Percentiles rank a stretch among this genome's conserved stretches.
Evolutionary conservation across 2,329 filamentous ascomycete genomes (phyloP).

Genomic region (Aspergillaceae sp.): DNA sequence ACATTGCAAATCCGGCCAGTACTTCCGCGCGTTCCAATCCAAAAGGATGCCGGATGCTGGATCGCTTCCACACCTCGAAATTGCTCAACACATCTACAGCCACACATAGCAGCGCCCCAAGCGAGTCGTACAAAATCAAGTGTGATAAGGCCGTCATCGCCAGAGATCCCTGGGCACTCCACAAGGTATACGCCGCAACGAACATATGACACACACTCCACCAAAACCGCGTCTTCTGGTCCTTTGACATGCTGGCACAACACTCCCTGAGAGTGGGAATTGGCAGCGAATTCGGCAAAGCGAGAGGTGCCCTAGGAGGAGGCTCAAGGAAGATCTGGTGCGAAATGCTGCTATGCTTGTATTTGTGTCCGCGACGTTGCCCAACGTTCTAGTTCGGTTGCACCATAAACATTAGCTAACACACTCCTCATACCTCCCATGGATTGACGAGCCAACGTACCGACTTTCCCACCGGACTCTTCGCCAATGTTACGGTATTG

Average conservation of each 20-base stretch:
- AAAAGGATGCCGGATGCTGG: conserved; percentile 87
- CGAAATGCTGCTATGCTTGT: conserved; percentile 93
- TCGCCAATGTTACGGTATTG: conserved; percentile 69
- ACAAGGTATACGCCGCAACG: conserved; percentile 76
- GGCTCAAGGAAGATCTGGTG: conserved; percentile 97
- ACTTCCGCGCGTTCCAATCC: conserved; percentile 87
- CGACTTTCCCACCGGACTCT: conserved; percentile 63
- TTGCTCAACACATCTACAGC: conserved; percentile 88
- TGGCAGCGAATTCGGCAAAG: conserved; percentile 82
- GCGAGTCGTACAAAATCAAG: conserved; percentile 88
- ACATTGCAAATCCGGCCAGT: conserved; percentile 90
- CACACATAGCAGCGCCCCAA: conserved; percentile 84
- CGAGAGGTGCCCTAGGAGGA: conserved; percentile 71
- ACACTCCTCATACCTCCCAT: background rate
- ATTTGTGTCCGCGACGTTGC: conserved; percentile 88
- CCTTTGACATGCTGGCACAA: conserved; percentile 77
- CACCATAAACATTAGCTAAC: background rate
- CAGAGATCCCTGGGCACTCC: conserved; percentile 74
- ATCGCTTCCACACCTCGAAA: conserved; percentile 95
- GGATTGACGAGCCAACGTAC: conserved; percentile 33
- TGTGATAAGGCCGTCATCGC: conserved; percentile 89
- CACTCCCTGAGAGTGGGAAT: conserved; percentile 85
- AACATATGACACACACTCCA: conserved; percentile 87
- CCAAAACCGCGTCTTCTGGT: conserved; percentile 71
- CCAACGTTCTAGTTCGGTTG: conserved; percentile 61